Base-by-base conservation (phyloP, 208 protist genomes). In the Trypanosoma cruzi region DNA sequence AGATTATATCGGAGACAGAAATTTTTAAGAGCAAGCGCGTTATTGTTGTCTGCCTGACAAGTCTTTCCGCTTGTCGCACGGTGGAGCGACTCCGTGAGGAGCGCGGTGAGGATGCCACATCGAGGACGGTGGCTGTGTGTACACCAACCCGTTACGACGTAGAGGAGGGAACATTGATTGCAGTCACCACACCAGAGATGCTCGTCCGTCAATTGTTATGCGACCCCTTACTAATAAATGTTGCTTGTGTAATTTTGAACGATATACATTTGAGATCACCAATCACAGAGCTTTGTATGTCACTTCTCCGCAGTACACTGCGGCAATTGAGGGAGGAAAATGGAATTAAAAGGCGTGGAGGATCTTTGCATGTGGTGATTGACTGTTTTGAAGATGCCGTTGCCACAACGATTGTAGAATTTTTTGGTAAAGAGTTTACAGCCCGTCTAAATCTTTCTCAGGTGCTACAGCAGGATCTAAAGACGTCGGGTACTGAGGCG, bases 1-100 rank as follows among this genome's bases (percentile, higher is more conserved):
- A 85, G 46, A 77, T 95, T 16, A 79, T 97, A 18, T 79, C 85
- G n/a, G 92, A 95, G 46, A 93, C 85, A n/a, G 92, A 94, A 32
- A 80, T 81, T 48, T 80, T 92, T 60, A 97, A 95, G 74, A 77
- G 77, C 44, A 70, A 82, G 16, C 89, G 92, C 13, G 34, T 95
- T 1, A 73, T 97, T 28, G 61, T 97, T 28, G 82, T 92, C 20
- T 82, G 79, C 40, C 75, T 79, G 2, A 97, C 85, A 26, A 84
- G 50, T 10, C 62, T 80, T n/a, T 75, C 81, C 5, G 92, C 88
- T 1, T 73, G 69, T 29, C 80, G 90, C 28, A 90, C 85, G 18
- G 80, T 77, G 22, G 26, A 73, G 46, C 85, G 92, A 10, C 79
- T 97, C 57, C 89, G 89, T 22, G 84, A 94, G 75, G 92, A 97